A percentile compares a stretch with the other conserved stretches of the same genome.
Evolutionary conservation across 306 rosid species (phyloP).

Genomic region (Casuarina cunninghamiana): DNA sequence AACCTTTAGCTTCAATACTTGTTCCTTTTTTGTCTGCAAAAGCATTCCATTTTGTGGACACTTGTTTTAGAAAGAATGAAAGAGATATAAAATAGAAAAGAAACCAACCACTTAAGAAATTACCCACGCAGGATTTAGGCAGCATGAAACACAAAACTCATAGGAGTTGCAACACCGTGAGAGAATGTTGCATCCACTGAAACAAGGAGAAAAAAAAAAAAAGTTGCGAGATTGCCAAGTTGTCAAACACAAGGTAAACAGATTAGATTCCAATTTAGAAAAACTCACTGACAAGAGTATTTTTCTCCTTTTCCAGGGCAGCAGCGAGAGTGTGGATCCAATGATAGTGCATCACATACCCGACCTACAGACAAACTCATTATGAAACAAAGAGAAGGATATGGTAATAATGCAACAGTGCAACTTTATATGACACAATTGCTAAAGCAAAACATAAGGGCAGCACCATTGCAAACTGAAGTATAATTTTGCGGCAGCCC

Average conservation of each 20-base stretch:
- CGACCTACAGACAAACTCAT: slow-evolving; percentile 48
- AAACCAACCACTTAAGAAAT: slow-evolving; percentile 18
- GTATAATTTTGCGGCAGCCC: not conserved
- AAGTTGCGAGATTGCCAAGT: slow-evolving; percentile 1
- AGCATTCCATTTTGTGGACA: slow-evolving; percentile 6
- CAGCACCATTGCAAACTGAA: not conserved
- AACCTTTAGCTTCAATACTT: slow-evolving; percentile 57
- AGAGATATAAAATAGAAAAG: not conserved
- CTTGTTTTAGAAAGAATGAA: slow-evolving; percentile 4
- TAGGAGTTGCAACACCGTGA: slow-evolving; percentile 89
- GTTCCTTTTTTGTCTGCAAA: slow-evolving; percentile 62
- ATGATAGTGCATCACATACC: slow-evolving; percentile 62
- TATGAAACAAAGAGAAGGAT: slow-evolving; percentile 9
- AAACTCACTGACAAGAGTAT: slow-evolving; percentile 97
- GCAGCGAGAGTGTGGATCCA: slow-evolving; percentile 68
- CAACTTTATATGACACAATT: not conserved
- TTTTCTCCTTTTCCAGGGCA: slow-evolving; percentile 66
- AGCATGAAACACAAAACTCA: slow-evolving; percentile 95
- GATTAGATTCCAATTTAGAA: slow-evolving; percentile 25
- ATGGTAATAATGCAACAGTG: slow-evolving; percentile 2
- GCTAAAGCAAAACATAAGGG: not conserved
- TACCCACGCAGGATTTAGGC: slow-evolving; percentile 79
- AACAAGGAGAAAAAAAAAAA: slow-evolving; percentile 16
- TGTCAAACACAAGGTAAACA: slow-evolving; percentile 13
- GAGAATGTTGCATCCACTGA: slow-evolving; percentile 83